Conservation (phyloP, 306 rosid genomes). For the Psophocarpus tetragonolobus region DNA sequence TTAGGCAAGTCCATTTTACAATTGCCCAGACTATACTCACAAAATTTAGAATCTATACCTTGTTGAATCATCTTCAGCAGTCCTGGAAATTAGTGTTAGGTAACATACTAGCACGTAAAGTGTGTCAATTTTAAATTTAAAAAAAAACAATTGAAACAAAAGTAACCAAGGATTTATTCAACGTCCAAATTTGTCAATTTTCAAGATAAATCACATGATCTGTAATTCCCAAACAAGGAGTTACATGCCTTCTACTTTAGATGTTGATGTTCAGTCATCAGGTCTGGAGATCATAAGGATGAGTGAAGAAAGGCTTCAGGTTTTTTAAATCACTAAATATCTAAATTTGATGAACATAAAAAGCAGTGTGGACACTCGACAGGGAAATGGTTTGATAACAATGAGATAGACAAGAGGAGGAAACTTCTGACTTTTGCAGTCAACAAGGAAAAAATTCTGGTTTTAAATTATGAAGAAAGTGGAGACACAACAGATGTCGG, state of each 20-base stretch:
- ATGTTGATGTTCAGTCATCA: slow-evolving; percentile 11
- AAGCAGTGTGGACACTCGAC: not conserved
- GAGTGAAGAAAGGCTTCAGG: not conserved
- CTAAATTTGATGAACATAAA: not conserved
- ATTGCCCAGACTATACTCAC: slow-evolving; percentile 58
- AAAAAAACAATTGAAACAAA: not conserved
- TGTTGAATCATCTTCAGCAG: slow-evolving; percentile 63
- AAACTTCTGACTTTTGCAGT: not conserved
- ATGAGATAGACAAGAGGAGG: not conserved
- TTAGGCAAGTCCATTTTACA: slow-evolving; percentile 54
- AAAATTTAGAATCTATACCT: slow-evolving; percentile 57
- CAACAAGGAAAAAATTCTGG: not conserved
- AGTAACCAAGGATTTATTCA: slow-evolving; percentile 11
- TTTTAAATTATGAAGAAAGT: not conserved
- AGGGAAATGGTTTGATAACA: not conserved
- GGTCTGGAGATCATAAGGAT: not conserved
- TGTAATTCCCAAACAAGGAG: slow-evolving; percentile 15
- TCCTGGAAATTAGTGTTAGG: slow-evolving; percentile 32
- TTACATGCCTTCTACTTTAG: not conserved
- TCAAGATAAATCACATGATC: slow-evolving; percentile 9
- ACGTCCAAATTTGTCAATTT: not conserved
- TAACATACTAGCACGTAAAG: not conserved
- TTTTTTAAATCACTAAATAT: not conserved
- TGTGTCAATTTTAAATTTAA: not conserved
- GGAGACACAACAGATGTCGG: not conserved